Base-by-base conservation (phyloP, 306 rosid genomes). In the Sindora glabra region DNA sequence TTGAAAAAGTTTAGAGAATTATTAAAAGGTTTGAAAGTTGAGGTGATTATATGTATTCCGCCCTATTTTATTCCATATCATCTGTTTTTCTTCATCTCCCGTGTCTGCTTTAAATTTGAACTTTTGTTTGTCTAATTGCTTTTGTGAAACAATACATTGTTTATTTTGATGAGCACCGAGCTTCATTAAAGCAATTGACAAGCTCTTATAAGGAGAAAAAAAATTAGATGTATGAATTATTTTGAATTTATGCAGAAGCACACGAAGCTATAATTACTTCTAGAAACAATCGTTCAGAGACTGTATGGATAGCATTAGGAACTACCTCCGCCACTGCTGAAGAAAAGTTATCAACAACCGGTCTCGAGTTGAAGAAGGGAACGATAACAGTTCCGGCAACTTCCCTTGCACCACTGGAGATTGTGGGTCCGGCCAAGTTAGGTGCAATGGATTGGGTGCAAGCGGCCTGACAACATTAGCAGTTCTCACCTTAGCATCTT, bases 261-360 rank as follows among this genome's bases (percentile, higher is more conserved):
- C 46, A 65, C 7, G 48, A 79, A 10, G 74, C 68, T n/a, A 64
- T 53, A 4, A 41, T 79, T 52, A 48, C 63, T 3, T 21, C 75
- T 3, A 64, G 5, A 49, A 79, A 71, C 64, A 74, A 68, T 1
- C 71, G 85, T 41, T 45, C 56, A 4, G 26, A 30, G 58, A 46
- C 73, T 4, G 47, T 79, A 24, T 79, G 85, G 85, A 81, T n/a
- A n/a, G n/a, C n/a, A n/a, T n/a, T 78, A 0, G 85, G 65, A 39
- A 60, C 71, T 54, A 56, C 71, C 25, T 61, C 78, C 58, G 56
- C 71, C 25, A 66, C 78, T 4, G 69, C 72, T 24, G 56, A 12
- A 0, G 51, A 65, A 11, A 52, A 14, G 33, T 17, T 68, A 19
- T 36, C 81, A n/a, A 11, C 70, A n/a, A 79, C 81, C 1, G 85